phyloP scores from a whole-genome alignment of 805 yeast species.

The Phaffomyces thermotolerans region DNA sequence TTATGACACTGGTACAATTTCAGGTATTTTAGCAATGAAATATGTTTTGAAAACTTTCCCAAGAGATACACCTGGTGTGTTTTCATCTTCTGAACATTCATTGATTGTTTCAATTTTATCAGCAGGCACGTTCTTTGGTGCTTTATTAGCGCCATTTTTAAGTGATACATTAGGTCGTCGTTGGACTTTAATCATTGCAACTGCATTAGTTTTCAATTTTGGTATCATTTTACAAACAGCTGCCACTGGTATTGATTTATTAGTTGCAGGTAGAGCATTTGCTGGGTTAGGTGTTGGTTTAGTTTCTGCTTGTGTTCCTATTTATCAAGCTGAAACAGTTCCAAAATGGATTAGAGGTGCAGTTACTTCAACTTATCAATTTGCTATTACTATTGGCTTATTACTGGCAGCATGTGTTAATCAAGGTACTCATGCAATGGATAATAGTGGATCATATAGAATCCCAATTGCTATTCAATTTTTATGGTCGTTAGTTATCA shows the following conservation, averaged over 20 bases:
- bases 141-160: conserved; percentile 52
- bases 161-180: conserved; percentile 52
- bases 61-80: conserved; percentile 26
- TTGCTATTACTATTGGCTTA: conserved; percentile 67
- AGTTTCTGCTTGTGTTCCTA: conserved; percentile 63
- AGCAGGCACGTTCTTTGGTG: conserved; percentile 65
- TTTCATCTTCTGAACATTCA: conserved; percentile 43
- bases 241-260: conserved; percentile 37
- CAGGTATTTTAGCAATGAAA: conserved; percentile 60
- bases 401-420: conserved; percentile 63
- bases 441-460: conserved; percentile 55
- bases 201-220: conserved; percentile 41
- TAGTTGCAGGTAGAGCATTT: conserved; percentile 63
- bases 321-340: conserved; percentile 74
- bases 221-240: conserved; percentile 48
- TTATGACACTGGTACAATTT: conserved; percentile 62
- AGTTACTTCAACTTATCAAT: conserved; percentile 67
- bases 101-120: conserved; percentile 68
- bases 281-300: conserved; percentile 73
- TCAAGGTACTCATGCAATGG: conserved; percentile 53
- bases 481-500: conserved; percentile 57
- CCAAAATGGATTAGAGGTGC: conserved; percentile 78
- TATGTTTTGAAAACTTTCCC: conserved; percentile 43
- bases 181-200: conserved; percentile 35
- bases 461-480: conserved; percentile 71